Percentiles rank a stretch among this genome's conserved stretches.
Evolutionary conservation across 208 protist species (phyloP).

Genomic region (Leptomonas pyrrhocoris): DNA sequence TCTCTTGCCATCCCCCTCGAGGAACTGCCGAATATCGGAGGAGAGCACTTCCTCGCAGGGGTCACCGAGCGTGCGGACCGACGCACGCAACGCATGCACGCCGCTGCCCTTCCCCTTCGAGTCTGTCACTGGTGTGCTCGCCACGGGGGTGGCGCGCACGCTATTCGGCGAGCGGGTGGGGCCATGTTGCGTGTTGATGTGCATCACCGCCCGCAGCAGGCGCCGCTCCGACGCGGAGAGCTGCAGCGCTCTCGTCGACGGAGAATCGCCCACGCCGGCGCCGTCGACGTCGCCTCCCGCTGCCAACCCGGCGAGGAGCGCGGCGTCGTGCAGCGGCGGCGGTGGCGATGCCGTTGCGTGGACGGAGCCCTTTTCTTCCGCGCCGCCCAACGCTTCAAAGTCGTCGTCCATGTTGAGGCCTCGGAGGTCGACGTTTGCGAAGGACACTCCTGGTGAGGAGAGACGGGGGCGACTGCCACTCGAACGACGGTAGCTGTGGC

Average conservation of each 20-base stretch:
- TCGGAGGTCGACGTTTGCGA: slow-evolving; percentile 10
- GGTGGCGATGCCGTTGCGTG: slow-evolving; percentile 1
- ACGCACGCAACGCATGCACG: not conserved
- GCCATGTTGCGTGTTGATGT: slow-evolving; percentile 1
- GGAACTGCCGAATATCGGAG: slow-evolving; percentile 5
- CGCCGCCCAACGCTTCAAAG: not conserved
- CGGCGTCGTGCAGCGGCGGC: not conserved
- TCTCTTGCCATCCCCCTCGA: not conserved
- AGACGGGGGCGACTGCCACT: slow-evolving; percentile 7
- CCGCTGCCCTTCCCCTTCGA: not conserved
- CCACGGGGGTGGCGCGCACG: not conserved
- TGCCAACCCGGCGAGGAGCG: not conserved
- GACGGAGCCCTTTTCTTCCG: not conserved
- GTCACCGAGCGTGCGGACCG: not conserved
- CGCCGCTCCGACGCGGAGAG: slow-evolving; percentile 32
- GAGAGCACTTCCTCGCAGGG: slow-evolving; percentile 8
- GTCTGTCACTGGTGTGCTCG: not conserved
- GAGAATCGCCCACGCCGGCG: slow-evolving; percentile 3
- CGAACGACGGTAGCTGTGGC: not conserved
- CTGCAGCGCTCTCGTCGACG: slow-evolving; percentile 6
- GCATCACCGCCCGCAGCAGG: slow-evolving; percentile 33
- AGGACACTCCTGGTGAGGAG: slow-evolving; percentile 19
- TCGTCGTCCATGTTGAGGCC: slow-evolving; percentile 7
- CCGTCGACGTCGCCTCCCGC: not conserved
- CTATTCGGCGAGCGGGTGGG: not conserved